These are phyloP conservation scores for Taiozyma onychis DNA, from an alignment of 1,139 yeast genomes.

Conservation along the genomic window DNA sequence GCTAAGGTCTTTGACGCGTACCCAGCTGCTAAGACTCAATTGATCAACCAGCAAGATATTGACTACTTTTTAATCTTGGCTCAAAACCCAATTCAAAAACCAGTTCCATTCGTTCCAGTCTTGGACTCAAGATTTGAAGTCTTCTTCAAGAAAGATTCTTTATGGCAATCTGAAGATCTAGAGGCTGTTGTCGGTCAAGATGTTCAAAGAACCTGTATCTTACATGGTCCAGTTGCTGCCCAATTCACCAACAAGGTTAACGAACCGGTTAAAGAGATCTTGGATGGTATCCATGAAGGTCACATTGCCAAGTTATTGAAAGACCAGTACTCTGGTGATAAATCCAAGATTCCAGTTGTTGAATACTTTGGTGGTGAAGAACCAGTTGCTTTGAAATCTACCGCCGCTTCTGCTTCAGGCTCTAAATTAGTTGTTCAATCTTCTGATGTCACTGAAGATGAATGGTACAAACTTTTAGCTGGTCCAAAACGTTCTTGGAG, in stretches of 20 bases:
- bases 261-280: conserved; percentile 87
- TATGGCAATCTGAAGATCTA: conserved; percentile 98
- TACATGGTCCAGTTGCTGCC: conserved; percentile 98
- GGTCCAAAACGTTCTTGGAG: conserved; percentile 84
- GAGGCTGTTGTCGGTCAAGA: conserved; percentile 95
- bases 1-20: conserved; percentile 58
- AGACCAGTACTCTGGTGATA: conserved; percentile 69
- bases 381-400: conserved; percentile 34
- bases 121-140: conserved; percentile 91
- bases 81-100: conserved; percentile 84
- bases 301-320: conserved; percentile 67
- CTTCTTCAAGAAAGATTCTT: conserved; percentile 96
- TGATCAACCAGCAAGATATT: conserved; percentile 91
- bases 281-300: conserved; percentile 87
- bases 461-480: conserved; percentile 80
- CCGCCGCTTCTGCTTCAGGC: conserved; percentile 27
- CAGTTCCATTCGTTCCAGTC: conserved; percentile 96
- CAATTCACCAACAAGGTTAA: conserved; percentile 80
- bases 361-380: conserved; percentile 81
- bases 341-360: conserved; percentile 70
- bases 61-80: conserved; percentile 87
- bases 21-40: conserved; percentile 72
- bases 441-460: conserved; percentile 44
- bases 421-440: conserved; percentile 41
- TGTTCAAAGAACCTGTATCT: conserved; percentile 96